Evolutionary conservation across 345 rosid species (phyloP).

Genomic region (Noccaea bulbosa): DNA sequence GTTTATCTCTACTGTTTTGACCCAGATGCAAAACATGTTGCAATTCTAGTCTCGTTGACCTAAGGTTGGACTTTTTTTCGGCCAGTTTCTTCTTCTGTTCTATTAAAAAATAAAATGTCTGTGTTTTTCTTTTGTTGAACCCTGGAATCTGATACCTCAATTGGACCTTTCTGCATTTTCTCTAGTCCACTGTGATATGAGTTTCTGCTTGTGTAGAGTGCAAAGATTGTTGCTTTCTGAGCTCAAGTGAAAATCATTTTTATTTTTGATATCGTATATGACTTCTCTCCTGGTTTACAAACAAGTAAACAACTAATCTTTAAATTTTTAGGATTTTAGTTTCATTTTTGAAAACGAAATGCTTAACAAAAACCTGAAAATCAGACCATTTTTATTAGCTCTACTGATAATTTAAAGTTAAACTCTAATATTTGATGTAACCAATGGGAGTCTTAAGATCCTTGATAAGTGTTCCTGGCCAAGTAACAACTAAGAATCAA

Average conservation of each 20-base stretch:
- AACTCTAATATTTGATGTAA: too few relatives aligned
- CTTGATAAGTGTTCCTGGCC: neutral
- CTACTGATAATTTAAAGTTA: neutral
- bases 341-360: neutral
- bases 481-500: neutral
- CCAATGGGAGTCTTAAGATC: conserved; percentile 1
- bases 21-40: conserved; percentile 8
- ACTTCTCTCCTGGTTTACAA: too few relatives aligned
- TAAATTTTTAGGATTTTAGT: neutral
- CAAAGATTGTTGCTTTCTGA: neutral
- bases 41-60: conserved; percentile 21
- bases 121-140: conserved; percentile 1
- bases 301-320: too few relatives aligned
- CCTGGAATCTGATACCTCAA: conserved; percentile 13
- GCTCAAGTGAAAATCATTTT: neutral
- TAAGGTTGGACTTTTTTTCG: neutral
- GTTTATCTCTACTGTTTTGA: conserved; percentile 16
- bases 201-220: neutral
- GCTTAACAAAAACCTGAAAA: too few relatives aligned
- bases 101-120: neutral
- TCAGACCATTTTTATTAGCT: neutral
- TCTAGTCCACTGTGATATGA: neutral
- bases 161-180: neutral
- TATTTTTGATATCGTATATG: neutral
- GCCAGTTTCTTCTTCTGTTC: neutral